Evolutionary conservation across 2,329 filamentous ascomycete species (phyloP).

Genomic region (Colletotrichum eleusines): DNA sequence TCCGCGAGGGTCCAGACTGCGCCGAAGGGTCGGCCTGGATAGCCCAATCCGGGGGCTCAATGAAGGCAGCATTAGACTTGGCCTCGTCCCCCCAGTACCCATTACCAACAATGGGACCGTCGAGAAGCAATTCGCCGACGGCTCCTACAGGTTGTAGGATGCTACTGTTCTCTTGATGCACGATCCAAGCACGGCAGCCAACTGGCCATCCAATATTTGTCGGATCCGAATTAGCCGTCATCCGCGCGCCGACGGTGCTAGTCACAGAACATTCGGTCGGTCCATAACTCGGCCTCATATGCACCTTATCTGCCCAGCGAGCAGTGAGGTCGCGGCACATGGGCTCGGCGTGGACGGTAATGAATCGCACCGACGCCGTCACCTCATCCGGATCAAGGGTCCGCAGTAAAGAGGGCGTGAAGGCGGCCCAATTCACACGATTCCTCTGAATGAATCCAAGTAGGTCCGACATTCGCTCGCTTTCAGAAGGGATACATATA

Average conservation of each 20-base stretch:
- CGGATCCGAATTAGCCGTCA: conserved; percentile 9
- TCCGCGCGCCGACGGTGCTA: conserved; percentile 49
- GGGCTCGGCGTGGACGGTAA: conserved; percentile 49
- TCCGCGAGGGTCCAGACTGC: not conserved
- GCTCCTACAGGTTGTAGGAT: conserved; percentile 30
- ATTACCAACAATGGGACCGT: conserved; percentile 24
- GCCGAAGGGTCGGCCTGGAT: fast-evolving
- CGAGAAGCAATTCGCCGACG: conserved; percentile 33
- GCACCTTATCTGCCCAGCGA: conserved; percentile 43
- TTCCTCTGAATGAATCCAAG: conserved; percentile 61
- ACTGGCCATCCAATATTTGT: conserved; percentile 46
- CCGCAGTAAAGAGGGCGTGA: conserved; percentile 69
- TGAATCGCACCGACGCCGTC: conserved; percentile 51
- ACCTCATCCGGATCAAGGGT: conserved; percentile 54
- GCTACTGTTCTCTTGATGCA: conserved; percentile 42
- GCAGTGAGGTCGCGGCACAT: conserved; percentile 44
- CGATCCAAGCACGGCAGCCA: conserved; percentile 45
- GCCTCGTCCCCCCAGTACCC: conserved; percentile 32
- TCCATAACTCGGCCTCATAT: conserved; percentile 47
- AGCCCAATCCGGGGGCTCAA: not conserved
- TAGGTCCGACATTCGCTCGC: conserved; percentile 58
- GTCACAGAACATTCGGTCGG: conserved; percentile 45
- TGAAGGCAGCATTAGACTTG: conserved; percentile 22
- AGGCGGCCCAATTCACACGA: conserved; percentile 64
- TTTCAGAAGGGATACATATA: conserved; percentile 53